A percentile compares a stretch with the other conserved stretches of the same genome.
phyloP scores from a whole-genome alignment of 352 stramenopile species.

The Phytophthora colocasiae region DNA sequence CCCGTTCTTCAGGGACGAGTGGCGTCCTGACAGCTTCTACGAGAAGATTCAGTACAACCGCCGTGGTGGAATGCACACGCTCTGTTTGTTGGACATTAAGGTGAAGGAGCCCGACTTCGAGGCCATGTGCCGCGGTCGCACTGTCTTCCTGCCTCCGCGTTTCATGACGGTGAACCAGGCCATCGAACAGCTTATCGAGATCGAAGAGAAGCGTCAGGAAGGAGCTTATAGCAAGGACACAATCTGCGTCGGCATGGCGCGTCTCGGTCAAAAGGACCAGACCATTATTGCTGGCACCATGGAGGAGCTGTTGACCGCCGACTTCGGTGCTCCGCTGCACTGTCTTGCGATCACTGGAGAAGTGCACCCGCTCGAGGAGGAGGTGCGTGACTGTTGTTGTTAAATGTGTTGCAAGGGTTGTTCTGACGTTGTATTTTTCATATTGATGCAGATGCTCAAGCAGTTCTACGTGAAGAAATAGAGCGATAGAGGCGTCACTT shows the following conservation, averaged over 20 bases:
- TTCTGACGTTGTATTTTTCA: slow-evolving; percentile 1
- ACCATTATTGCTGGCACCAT: slow-evolving; percentile 97
- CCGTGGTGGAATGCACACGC: slow-evolving; percentile 96
- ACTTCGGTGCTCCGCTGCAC: slow-evolving; percentile 97
- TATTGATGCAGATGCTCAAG: slow-evolving; percentile 58
- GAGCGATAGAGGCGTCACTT: not conserved
- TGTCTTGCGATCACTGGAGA: slow-evolving; percentile 97
- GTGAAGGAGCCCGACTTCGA: slow-evolving; percentile 99
- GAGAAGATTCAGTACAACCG: slow-evolving; percentile 98
- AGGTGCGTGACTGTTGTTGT: slow-evolving; percentile 66
- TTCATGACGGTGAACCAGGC: slow-evolving; percentile 98
- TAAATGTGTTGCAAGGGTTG: not conserved
- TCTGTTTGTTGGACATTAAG: slow-evolving; percentile 99
- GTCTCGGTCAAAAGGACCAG: slow-evolving; percentile 93
- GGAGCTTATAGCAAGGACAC: slow-evolving; percentile 87
- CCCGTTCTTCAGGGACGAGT: slow-evolving; percentile 96
- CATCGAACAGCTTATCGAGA: slow-evolving; percentile 96
- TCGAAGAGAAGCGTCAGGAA: slow-evolving; percentile 90
- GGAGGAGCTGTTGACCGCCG: slow-evolving; percentile 91
- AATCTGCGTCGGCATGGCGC: slow-evolving; percentile 93
- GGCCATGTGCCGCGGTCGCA: slow-evolving; percentile 94
- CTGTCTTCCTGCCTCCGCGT: slow-evolving; percentile 94
- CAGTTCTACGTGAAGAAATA: slow-evolving; percentile 63
- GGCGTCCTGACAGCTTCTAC: slow-evolving; percentile 98
- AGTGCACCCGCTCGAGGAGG: slow-evolving; percentile 96